Evolutionary conservation across 2,329 filamentous ascomycete species (phyloP).

Genomic region (Didymella glomerata): DNA sequence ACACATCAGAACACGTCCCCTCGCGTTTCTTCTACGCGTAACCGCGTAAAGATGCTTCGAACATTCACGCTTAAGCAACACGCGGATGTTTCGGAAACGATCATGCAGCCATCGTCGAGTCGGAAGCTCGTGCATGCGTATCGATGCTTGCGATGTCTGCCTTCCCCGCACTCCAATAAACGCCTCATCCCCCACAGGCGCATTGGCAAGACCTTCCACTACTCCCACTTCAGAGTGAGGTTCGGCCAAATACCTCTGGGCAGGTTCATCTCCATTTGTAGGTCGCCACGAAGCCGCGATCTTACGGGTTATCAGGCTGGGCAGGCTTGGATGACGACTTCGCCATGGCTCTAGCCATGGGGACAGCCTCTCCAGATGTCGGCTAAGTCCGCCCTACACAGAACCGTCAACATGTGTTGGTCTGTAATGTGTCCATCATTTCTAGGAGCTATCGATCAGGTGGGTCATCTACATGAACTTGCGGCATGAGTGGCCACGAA

Average conservation of each 20-base stretch:
- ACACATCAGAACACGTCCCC: background rate
- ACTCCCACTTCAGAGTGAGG: background rate
- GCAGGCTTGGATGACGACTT: slow-evolving; percentile 27
- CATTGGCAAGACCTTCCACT: background rate
- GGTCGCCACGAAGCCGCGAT: slow-evolving; percentile 22
- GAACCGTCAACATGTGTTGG: background rate
- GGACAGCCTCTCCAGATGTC: slow-evolving; percentile 1
- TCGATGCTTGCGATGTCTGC: background rate
- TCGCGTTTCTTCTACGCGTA: background rate
- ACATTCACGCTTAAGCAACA: background rate
- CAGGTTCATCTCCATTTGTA: background rate
- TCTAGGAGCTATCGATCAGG: no score
- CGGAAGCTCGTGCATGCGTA: background rate
- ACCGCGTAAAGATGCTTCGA: background rate
- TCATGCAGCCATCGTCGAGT: background rate
- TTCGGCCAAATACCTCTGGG: background rate
- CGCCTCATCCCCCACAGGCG: slow-evolving; percentile 1
- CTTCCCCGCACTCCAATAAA: slow-evolving; percentile 10
- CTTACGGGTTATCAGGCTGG: slow-evolving; percentile 20
- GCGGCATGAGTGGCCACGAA: background rate
- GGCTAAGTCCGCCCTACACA: background rate
- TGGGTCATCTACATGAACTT: no score
- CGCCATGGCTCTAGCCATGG: slow-evolving; percentile 23
- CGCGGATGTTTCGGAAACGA: background rate
- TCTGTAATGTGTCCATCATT: no score